phyloP scores from a whole-genome alignment of 192 early-diverging fungal genomes.

The Chytriomyces sp. region DNA sequence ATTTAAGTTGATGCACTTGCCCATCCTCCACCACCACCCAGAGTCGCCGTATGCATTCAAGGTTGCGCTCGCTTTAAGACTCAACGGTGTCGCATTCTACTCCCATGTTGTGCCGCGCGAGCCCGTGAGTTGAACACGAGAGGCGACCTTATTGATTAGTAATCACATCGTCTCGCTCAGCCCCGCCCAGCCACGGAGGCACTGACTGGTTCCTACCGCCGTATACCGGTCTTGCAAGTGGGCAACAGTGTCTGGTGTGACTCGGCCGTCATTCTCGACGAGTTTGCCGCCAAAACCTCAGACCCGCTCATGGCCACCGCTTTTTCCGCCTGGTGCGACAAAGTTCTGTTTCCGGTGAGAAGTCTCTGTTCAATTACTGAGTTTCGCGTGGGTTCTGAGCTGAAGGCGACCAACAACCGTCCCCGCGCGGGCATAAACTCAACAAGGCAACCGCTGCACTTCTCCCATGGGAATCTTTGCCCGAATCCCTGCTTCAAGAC shows the following conservation, averaged over 20 bases:
- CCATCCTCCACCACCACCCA: conserved; percentile 4
- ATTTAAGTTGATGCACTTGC: neutral
- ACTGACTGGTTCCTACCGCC: conserved; percentile 51
- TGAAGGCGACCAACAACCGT: neutral
- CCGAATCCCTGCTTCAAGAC: neutral
- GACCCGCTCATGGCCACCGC: neutral
- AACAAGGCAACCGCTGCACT: neutral
- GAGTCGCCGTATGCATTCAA: conserved; percentile 44
- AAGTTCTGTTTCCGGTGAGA: conserved; percentile 1
- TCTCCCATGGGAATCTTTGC: neutral
- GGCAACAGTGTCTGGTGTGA: conserved; percentile 54
- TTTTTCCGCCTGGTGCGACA: neutral
- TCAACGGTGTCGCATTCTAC: conserved; percentile 47
- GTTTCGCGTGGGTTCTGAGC: too few species aligned
- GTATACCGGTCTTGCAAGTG: conserved; percentile 56
- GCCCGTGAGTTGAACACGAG: neutral
- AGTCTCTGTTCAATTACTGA: neutral
- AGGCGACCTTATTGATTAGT: neutral
- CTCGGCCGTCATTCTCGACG: conserved; percentile 43
- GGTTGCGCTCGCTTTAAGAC: conserved; percentile 35
- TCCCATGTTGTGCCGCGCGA: neutral
- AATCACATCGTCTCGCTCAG: neutral
- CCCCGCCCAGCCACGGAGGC: conserved; percentile 36
- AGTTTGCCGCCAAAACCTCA: neutral
- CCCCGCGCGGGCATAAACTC: neutral